Evolutionary conservation across 768 basidiomycete species (phyloP).

Genomic region (Amylocystis lapponica): DNA sequence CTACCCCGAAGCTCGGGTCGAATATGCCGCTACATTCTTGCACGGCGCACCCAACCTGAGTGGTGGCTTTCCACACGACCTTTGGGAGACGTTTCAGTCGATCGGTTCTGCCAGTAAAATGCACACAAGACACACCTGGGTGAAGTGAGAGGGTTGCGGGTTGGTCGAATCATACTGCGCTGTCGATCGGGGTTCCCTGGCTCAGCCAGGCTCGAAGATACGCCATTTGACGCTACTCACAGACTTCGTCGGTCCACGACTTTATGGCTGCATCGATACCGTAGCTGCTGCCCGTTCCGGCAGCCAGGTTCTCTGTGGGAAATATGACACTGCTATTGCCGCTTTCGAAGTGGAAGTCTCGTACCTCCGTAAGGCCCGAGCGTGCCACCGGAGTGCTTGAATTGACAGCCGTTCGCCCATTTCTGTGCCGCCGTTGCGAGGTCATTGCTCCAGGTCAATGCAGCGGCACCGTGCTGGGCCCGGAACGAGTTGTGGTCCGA

Average conservation of each 20-base stretch:
- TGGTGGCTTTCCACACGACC: conserved; percentile 62
- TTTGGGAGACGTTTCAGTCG: not conserved
- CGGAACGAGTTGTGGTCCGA: conserved; percentile 58
- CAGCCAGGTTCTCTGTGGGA: conserved; percentile 65
- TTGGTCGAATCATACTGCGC: conserved; percentile 51
- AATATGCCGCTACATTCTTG: conserved; percentile 56
- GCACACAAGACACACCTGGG: conserved; percentile 47
- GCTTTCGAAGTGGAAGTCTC: accelerated
- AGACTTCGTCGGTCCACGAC: conserved; percentile 63
- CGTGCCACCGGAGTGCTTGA: conserved; percentile 62
- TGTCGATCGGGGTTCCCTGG: conserved; percentile 19
- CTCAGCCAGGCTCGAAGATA: not conserved
- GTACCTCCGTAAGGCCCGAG: conserved; percentile 61
- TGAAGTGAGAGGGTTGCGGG: conserved; percentile 62
- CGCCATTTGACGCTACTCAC: conserved; percentile 34
- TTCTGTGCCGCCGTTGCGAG: conserved; percentile 59
- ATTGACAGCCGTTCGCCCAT: conserved; percentile 65
- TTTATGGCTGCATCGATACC: conserved; percentile 45
- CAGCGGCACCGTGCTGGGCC: conserved; percentile 53
- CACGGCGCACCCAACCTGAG: conserved; percentile 59
- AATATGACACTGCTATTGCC: not conserved
- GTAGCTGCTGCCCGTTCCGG: conserved; percentile 54
- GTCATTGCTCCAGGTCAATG: conserved; percentile 58
- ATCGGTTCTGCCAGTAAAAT: not conserved
- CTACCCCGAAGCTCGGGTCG: conserved; percentile 45